Evolutionary conservation across 495 filamentous ascomycete genomes (phyloP).

Genomic region (Tuber indicum): DNA sequence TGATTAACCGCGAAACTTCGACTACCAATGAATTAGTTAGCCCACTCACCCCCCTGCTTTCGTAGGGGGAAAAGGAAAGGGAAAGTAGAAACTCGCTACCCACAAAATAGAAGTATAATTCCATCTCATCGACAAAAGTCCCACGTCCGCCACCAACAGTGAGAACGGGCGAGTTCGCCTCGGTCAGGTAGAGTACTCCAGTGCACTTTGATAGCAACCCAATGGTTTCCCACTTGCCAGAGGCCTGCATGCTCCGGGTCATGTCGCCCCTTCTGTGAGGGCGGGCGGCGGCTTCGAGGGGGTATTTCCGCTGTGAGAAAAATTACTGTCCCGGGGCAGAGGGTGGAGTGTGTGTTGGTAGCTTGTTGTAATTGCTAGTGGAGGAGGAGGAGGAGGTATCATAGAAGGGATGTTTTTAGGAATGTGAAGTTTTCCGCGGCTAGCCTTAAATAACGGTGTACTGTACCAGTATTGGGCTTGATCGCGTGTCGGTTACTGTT

Average conservation of each 20-base stretch:
- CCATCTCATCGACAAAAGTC: slow-evolving; percentile 29
- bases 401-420: slow-evolving; percentile 19
- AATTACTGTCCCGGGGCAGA: slow-evolving; percentile 24
- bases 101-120: slow-evolving; percentile 31
- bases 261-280: too few species aligned
- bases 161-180: slow-evolving; percentile 22
- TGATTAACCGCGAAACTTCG: slow-evolving; percentile 30
- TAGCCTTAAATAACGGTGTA: slow-evolving; percentile 21
- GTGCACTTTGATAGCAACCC: slow-evolving; percentile 21
- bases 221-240: slow-evolving; percentile 28
- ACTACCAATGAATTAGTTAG: slow-evolving; percentile 13
- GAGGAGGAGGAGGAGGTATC: too few species aligned
- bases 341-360: neutral
- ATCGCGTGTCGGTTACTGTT: slow-evolving; percentile 33
- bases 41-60: neutral
- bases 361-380: neutral
- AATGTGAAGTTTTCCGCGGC: slow-evolving; percentile 25
- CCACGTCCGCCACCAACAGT: slow-evolving; percentile 27
- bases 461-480: slow-evolving; percentile 15
- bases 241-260: slow-evolving; percentile 1
- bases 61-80: neutral
- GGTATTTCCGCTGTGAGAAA: slow-evolving; percentile 26
- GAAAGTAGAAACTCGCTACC: slow-evolving; percentile 21
- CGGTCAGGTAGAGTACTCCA: slow-evolving; percentile 14
- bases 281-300: slow-evolving; percentile 24